Evolutionary conservation across 2,329 filamentous ascomycete species (phyloP).

Genomic region (Sporothrix phasma): DNA sequence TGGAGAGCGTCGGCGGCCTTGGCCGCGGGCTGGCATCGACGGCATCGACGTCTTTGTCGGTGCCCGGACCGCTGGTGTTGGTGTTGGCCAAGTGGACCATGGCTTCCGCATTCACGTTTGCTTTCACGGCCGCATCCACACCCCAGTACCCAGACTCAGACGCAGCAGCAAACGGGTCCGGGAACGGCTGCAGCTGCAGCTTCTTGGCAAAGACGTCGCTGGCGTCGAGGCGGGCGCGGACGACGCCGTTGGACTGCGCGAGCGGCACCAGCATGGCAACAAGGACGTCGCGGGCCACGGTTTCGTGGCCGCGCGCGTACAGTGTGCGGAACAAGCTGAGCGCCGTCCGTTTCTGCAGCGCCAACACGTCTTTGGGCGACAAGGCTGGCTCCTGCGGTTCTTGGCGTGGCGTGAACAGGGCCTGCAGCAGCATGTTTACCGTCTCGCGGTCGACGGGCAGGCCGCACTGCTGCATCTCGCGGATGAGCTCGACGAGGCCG

Average conservation of each 20-base stretch:
- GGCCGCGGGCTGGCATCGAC: background rate
- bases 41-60: background rate
- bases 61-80: no score
- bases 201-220: background rate
- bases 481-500: slow-evolving; percentile 24
- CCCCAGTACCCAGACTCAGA: no score
- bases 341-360: slow-evolving; percentile 20
- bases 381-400: no score
- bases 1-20: slow-evolving; percentile 29
- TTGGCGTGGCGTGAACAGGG: slow-evolving; percentile 28
- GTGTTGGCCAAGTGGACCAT: background rate
- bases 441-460: slow-evolving; percentile 27
- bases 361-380: background rate
- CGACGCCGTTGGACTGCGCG: slow-evolving; percentile 24
- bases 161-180: no score
- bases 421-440: slow-evolving; percentile 31
- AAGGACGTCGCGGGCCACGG: slow-evolving; percentile 39
- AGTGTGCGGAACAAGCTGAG: slow-evolving; percentile 36
- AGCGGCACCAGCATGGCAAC: slow-evolving; percentile 35
- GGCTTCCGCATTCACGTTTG: no score
- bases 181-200: background rate
- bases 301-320: slow-evolving; percentile 34
- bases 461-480: slow-evolving; percentile 32
- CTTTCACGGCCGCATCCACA: no score
- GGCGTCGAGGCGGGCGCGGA: background rate